phyloP scores from a whole-genome alignment of 2,329 filamentous ascomycete species.

The Myriosclerotinia duriaeana region DNA sequence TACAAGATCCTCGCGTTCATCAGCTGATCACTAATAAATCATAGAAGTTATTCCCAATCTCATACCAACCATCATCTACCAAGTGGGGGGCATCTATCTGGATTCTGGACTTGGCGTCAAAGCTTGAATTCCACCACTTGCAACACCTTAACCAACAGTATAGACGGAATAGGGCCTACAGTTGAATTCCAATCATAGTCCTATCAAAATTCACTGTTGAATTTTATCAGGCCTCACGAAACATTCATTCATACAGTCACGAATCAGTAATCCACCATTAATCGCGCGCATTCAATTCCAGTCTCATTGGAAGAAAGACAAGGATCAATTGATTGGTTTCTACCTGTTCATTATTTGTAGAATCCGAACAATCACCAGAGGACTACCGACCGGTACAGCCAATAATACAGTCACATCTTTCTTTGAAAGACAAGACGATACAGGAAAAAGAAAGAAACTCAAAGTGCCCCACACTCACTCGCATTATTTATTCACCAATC shows the following conservation, averaged over 20 bases:
- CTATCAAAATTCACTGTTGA: not conserved
- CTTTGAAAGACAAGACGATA: not conserved
- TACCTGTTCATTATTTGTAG: not conserved
- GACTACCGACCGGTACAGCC: not conserved
- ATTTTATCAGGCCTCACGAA: too few relatives aligned
- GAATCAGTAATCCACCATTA: too few relatives aligned
- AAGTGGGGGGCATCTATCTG: not conserved
- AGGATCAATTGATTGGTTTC: too few relatives aligned
- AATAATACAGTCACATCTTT: not conserved
- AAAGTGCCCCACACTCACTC: not conserved
- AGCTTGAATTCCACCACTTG: too few relatives aligned
- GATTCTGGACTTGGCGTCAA: not conserved
- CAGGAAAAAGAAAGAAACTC: not conserved
- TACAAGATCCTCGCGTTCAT: slow-evolving; percentile 3
- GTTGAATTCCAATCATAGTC: not conserved
- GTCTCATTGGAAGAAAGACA: not conserved
- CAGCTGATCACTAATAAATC: slow-evolving; percentile 10
- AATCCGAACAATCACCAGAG: not conserved
- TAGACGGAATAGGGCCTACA: too few relatives aligned
- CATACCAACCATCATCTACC: not conserved
- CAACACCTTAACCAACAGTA: too few relatives aligned
- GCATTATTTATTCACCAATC: too few relatives aligned
- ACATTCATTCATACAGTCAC: not conserved
- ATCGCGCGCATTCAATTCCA: not conserved
- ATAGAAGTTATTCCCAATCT: not conserved